phyloP scores from a whole-genome alignment of 2,329 filamentous ascomycete genomes.

The Corinectria fuckeliana region DNA sequence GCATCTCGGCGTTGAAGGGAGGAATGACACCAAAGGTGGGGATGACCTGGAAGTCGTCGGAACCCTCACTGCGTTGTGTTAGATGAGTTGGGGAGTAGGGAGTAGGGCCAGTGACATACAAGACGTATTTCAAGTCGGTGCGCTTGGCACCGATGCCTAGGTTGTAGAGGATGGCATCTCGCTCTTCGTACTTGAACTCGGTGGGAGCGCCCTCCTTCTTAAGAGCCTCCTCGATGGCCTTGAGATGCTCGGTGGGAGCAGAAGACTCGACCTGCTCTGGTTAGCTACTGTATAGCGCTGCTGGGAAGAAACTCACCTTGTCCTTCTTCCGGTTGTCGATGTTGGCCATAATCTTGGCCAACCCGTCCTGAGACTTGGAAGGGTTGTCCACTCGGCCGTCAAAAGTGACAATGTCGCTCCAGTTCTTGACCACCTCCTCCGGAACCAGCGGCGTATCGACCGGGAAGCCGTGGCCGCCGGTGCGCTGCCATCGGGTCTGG shows the following conservation, averaged over 20 bases:
- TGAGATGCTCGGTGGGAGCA: slow-evolving; percentile 69
- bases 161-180: slow-evolving; percentile 94
- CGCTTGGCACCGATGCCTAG: slow-evolving; percentile 91
- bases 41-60: slow-evolving; percentile 90
- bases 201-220: slow-evolving; percentile 73
- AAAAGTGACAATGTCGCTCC: slow-evolving; percentile 83
- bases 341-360: slow-evolving; percentile 81
- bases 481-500: slow-evolving; percentile 92
- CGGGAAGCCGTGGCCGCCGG: slow-evolving; percentile 89
- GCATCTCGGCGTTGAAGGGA: slow-evolving; percentile 82
- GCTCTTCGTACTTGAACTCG: slow-evolving; percentile 83
- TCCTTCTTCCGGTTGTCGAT: slow-evolving; percentile 75
- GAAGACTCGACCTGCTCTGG: slow-evolving; percentile 25
- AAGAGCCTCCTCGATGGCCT: slow-evolving; percentile 78
- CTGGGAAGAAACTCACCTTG: slow-evolving; percentile 60
- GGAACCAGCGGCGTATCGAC: slow-evolving; percentile 83
- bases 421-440: slow-evolving; percentile 79
- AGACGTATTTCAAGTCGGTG: slow-evolving; percentile 85
- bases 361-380: slow-evolving; percentile 74
- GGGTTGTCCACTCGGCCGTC: slow-evolving; percentile 89
- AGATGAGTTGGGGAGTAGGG: neutral
- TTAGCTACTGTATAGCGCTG: neutral
- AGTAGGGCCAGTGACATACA: slow-evolving; percentile 55
- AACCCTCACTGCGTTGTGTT: slow-evolving; percentile 67
- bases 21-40: slow-evolving; percentile 97